Conservation (phyloP, 2,329 filamentous ascomycete species). For the Epichloe sibirici region DNA sequence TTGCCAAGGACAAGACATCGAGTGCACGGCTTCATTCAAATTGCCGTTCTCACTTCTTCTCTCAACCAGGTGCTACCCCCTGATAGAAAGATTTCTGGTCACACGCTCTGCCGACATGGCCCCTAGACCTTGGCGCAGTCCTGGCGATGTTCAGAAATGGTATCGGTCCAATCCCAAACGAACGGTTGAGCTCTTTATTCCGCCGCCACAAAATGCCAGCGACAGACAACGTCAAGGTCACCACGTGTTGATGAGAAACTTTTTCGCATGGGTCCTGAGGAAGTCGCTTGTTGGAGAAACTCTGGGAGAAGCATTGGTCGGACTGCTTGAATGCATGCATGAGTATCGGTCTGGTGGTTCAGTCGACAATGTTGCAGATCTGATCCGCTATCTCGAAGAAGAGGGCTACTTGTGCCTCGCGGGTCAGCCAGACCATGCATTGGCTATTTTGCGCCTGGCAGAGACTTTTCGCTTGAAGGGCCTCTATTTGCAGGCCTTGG, state of each 20-base stretch:
- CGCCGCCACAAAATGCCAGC: slow-evolving; percentile 42
- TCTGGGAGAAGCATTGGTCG: slow-evolving; percentile 51
- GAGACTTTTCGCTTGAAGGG: slow-evolving; percentile 51
- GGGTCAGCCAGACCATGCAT: slow-evolving; percentile 52
- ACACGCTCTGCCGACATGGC: slow-evolving; percentile 13
- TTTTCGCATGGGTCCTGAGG: slow-evolving; percentile 58
- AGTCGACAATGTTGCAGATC: slow-evolving; percentile 41
- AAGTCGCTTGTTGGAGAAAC: slow-evolving; percentile 55
- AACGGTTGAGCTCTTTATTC: slow-evolving; percentile 54
- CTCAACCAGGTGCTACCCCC: slow-evolving; percentile 42
- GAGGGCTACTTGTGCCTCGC: slow-evolving; percentile 59
- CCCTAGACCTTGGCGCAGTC: slow-evolving; percentile 14
- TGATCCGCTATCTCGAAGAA: slow-evolving; percentile 46
- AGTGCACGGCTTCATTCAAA: slow-evolving; percentile 54
- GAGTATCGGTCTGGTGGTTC: slow-evolving; percentile 49
- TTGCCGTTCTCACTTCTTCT: slow-evolving; percentile 48
- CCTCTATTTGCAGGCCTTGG: slow-evolving; percentile 63
- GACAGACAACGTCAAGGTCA: slow-evolving; percentile 45
- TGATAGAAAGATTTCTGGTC: slow-evolving; percentile 42
- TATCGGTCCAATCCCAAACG: slow-evolving; percentile 17
- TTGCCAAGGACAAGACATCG: slow-evolving; percentile 43
- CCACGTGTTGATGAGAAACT: slow-evolving; percentile 59
- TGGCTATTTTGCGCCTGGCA: slow-evolving; percentile 55
- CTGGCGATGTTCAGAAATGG: slow-evolving; percentile 21
- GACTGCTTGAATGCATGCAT: slow-evolving; percentile 52